Evolutionary conservation across 2,329 filamentous ascomycete genomes (phyloP).

Genomic region (Raffaelea deltoideospora): DNA sequence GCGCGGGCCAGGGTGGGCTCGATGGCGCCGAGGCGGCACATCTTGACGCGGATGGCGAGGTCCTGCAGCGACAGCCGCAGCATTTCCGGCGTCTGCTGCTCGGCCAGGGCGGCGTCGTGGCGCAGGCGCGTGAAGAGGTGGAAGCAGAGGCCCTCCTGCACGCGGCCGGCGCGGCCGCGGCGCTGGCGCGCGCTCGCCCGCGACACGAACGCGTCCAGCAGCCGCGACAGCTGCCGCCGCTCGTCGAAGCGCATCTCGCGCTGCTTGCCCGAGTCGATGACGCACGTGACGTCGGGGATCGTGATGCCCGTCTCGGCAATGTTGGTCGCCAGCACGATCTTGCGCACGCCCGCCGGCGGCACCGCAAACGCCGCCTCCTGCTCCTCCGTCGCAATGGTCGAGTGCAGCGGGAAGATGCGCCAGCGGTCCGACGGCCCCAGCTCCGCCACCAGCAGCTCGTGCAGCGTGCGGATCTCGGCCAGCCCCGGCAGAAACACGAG

Average conservation of each 20-base stretch:
- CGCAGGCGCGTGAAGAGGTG: slow-evolving; percentile 86
- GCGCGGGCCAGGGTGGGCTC: slow-evolving; percentile 80
- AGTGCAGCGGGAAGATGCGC: slow-evolving; percentile 83
- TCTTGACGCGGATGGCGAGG: slow-evolving; percentile 88
- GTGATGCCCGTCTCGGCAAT: slow-evolving; percentile 98
- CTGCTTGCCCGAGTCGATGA: slow-evolving; percentile 92
- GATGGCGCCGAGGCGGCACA: slow-evolving; percentile 88
- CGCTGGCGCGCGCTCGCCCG: slow-evolving; percentile 91
- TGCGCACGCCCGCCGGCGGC: slow-evolving; percentile 66
- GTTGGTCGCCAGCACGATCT: slow-evolving; percentile 93
- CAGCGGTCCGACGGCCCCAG: slow-evolving; percentile 61
- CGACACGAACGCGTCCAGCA: slow-evolving; percentile 92
- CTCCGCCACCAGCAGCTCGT: slow-evolving; percentile 70
- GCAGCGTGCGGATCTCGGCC: slow-evolving; percentile 76
- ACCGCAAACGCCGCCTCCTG: slow-evolving; percentile 86
- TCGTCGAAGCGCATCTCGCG: slow-evolving; percentile 97
- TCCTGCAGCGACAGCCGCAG: slow-evolving; percentile 87
- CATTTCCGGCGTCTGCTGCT: slow-evolving; percentile 95
- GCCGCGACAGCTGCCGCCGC: slow-evolving; percentile 70
- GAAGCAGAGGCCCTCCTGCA: slow-evolving; percentile 89
- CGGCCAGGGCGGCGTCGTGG: slow-evolving; percentile 71
- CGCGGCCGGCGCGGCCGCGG: slow-evolving; percentile 83
- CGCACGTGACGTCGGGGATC: slow-evolving; percentile 93
- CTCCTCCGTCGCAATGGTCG: slow-evolving; percentile 88
- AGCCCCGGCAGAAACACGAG: slow-evolving; percentile 92